Percentiles rank a stretch among this genome's conserved stretches.
Evolutionary conservation across 495 filamentous ascomycete species (phyloP).

Genomic region (Aspergillus carlsbadensis): DNA sequence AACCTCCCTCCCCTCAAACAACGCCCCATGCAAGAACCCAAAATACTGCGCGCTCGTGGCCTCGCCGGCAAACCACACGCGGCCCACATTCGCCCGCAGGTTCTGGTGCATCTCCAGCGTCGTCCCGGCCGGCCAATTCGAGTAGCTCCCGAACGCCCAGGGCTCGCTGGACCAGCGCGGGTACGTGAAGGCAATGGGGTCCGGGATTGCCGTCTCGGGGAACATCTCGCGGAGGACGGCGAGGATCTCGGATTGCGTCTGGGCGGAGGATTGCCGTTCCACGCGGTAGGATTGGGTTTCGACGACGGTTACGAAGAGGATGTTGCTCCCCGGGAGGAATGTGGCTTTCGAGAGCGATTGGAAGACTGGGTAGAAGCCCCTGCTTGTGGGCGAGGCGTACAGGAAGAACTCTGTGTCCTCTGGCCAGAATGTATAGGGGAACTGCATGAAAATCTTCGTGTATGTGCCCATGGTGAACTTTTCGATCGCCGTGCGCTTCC

Average conservation of each 20-base stretch:
- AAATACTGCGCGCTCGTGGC: constrained; percentile 68
- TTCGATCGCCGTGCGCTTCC: constrained; percentile 66
- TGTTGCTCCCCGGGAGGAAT: constrained; percentile 63
- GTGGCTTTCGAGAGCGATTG: constrained; percentile 61
- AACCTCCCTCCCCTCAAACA: constrained; percentile 58
- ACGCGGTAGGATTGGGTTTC: constrained; percentile 57
- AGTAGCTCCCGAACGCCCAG: constrained; percentile 70
- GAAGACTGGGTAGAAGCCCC: constrained; percentile 71
- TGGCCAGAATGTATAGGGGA: constrained; percentile 71
- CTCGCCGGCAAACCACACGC: constrained; percentile 72
- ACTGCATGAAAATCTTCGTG: constrained; percentile 78
- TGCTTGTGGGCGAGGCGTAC: constrained; percentile 60
- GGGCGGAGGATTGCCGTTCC: constrained; percentile 62
- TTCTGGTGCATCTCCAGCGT: constrained; percentile 71
- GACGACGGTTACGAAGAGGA: constrained; percentile 71
- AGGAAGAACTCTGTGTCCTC: constrained; percentile 65
- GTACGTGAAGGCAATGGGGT: constrained; percentile 67
- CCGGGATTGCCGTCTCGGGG: constrained; percentile 56
- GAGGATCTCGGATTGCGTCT: constrained; percentile 60
- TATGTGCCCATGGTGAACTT: constrained; percentile 74
- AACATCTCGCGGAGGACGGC: constrained; percentile 67
- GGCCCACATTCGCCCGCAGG: constrained; percentile 63
- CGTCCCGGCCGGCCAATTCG: constrained; percentile 69
- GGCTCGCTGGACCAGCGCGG: constrained; percentile 66
- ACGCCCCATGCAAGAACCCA: constrained; percentile 71